Percentiles rank a stretch among this genome's conserved stretches.
phyloP scores from a whole-genome alignment of 306 rosid genomes.

The Vicia villosa region DNA sequence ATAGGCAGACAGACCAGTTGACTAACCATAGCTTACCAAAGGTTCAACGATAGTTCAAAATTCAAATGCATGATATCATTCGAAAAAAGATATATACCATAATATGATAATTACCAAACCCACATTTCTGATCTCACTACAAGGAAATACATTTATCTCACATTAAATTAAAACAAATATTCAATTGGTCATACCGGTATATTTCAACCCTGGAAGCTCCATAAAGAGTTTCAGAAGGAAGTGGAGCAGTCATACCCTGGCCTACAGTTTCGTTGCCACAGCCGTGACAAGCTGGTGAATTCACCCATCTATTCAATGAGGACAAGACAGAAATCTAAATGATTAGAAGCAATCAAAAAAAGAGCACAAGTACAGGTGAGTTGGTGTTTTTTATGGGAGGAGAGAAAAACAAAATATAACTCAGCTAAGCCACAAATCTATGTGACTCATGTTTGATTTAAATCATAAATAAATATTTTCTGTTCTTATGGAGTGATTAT shows the following conservation, averaged over 20 bases:
- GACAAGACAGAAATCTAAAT: slow-evolving; percentile 24
- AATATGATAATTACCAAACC: slow-evolving; percentile 27
- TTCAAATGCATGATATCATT: slow-evolving; percentile 22
- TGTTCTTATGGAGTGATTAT: slow-evolving; percentile 7
- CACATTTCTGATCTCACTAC: slow-evolving; percentile 7
- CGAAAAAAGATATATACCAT: slow-evolving; percentile 20
- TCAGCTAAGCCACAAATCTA: background rate
- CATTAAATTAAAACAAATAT: slow-evolving; percentile 19
- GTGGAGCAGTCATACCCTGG: slow-evolving; percentile 58
- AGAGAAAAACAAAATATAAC: background rate
- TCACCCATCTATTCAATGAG: slow-evolving; percentile 70
- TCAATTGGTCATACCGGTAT: slow-evolving; percentile 53
- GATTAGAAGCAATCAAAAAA: slow-evolving; percentile 21
- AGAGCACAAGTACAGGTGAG: background rate
- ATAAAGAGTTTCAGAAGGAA: slow-evolving; percentile 66
- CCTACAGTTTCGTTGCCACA: slow-evolving; percentile 62
- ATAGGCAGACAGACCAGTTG: background rate
- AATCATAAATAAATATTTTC: background rate
- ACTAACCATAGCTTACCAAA: slow-evolving; percentile 25
- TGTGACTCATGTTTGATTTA: slow-evolving; percentile 26
- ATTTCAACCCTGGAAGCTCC: slow-evolving; percentile 73
- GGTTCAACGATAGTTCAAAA: slow-evolving; percentile 3
- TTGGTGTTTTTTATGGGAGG: slow-evolving; percentile 11
- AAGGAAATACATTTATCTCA: slow-evolving; percentile 14
- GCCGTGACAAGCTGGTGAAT: slow-evolving; percentile 71